Evolutionary conservation across 1,284 basidiomycete genomes (phyloP).

Genomic region (Meripilus lineatus): DNA sequence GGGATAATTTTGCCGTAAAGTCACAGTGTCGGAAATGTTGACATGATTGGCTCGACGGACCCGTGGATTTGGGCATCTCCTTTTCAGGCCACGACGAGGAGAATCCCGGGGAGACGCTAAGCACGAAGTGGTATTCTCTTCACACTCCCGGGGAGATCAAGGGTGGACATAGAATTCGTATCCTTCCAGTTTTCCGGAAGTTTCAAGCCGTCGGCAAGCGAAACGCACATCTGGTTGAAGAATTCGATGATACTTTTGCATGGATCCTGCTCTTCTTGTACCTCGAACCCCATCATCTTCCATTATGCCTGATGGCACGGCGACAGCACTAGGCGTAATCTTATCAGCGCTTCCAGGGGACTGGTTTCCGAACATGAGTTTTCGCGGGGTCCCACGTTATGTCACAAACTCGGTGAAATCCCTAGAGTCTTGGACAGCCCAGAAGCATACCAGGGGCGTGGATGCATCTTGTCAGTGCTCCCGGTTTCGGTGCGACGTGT

Average conservation of each 20-base stretch:
- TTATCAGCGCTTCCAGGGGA: conserved; percentile 21
- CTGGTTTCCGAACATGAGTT: not conserved
- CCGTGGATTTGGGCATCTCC: not conserved
- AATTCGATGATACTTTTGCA: not conserved
- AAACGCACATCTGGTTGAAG: conserved; percentile 1
- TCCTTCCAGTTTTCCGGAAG: not conserved
- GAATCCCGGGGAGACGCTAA: not conserved
- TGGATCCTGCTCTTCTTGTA: not conserved
- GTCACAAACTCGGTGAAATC: conserved; percentile 23
- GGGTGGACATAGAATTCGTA: not conserved
- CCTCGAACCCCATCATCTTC: conserved; percentile 16
- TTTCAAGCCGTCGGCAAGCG: not conserved
- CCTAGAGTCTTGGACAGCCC: conserved; percentile 18
- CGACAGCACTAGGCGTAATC: conserved; percentile 21
- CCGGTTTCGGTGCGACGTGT: conserved; percentile 21
- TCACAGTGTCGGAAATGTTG: conserved; percentile 5
- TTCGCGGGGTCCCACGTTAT: conserved; percentile 22
- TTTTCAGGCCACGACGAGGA: not conserved
- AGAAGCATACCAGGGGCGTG: conserved; percentile 24
- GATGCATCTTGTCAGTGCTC: conserved; percentile 12
- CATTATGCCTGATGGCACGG: conserved; percentile 21
- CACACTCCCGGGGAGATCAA: not conserved
- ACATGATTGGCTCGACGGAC: conserved; percentile 6
- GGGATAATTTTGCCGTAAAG: conserved; percentile 8
- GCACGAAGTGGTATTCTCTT: not conserved